Evolutionary conservation across 2,329 filamentous ascomycete genomes (phyloP).

Genomic region (Trichoderma pleuroti): DNA sequence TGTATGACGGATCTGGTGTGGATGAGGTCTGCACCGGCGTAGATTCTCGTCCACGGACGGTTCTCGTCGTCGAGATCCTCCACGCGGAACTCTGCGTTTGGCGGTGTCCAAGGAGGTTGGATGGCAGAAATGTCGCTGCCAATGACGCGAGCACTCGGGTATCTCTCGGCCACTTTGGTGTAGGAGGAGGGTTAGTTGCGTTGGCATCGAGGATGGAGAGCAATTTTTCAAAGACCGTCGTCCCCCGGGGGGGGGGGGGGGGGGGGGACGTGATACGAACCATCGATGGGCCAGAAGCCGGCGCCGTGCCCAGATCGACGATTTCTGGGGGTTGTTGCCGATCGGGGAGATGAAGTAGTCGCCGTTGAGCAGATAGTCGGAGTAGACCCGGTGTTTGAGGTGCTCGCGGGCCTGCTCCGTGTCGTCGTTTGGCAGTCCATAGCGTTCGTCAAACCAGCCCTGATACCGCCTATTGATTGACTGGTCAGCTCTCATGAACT

Average conservation of each 20-base stretch:
- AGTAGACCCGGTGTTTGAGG: slow-evolving; percentile 45
- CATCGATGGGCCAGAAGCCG: slow-evolving; percentile 55
- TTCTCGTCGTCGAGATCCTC: slow-evolving; percentile 37
- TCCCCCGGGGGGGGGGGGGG: too few species aligned
- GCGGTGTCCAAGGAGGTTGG: slow-evolving; percentile 48
- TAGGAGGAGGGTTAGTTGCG: slow-evolving; percentile 16
- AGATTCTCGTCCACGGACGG: slow-evolving; percentile 36
- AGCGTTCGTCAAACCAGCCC: slow-evolving; percentile 44
- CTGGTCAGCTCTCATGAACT: neutral
- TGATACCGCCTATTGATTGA: slow-evolving; percentile 43
- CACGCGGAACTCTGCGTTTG: slow-evolving; percentile 52
- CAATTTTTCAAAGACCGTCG: neutral
- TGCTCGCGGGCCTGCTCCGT: slow-evolving; percentile 48
- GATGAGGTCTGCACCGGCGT: slow-evolving; percentile 48
- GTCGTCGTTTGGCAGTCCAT: slow-evolving; percentile 53
- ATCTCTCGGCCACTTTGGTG: slow-evolving; percentile 42
- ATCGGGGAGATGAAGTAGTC: slow-evolving; percentile 44
- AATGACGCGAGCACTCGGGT: slow-evolving; percentile 44
- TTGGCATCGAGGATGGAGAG: neutral
- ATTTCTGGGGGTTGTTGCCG: slow-evolving; percentile 44
- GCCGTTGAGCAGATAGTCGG: slow-evolving; percentile 46
- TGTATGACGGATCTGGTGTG: slow-evolving; percentile 51
- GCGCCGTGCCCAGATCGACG: slow-evolving; percentile 50
- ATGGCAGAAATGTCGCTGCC: slow-evolving; percentile 45
- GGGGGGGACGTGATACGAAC: slow-evolving; percentile 29